Base-by-base conservation (phyloP, 2,329 filamentous ascomycete species). In the Mycosphaerella sp. region DNA sequence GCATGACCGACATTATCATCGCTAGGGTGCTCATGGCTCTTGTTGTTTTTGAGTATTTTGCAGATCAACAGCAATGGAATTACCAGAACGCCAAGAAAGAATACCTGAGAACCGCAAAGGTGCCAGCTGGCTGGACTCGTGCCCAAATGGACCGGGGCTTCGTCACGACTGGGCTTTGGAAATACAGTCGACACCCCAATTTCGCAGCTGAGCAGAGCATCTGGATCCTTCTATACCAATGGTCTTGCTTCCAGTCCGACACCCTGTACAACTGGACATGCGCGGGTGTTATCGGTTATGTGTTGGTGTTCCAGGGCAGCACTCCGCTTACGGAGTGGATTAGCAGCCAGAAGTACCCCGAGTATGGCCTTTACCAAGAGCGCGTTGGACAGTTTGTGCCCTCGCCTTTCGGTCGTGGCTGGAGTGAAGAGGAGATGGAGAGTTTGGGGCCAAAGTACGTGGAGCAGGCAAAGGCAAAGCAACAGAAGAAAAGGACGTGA, bases 11-110 rank as follows among this genome's bases (percentile, higher is more conserved):
- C 61, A 69, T 76, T 34, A 61, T 80, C 42, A 81, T 84, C 67
- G 75, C 80, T 2, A 74, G 79, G 54, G 64, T 73, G 42, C 72
- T 85, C 43, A 73, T 84, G 58, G 74, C 72, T 53, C 73, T 85
- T 36, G 73, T 87, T 17, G 69, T 84, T n/a, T 66, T 85, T 49
- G 81, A 95, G 65, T 89, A 80, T 72, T 80, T 95, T 66, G 88
- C 89, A 66, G 93, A 98, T 69, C 85, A 91, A 59, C 89, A 96
- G 69, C 91, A 96, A 72, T 98, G 91, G 91, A 78, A 82, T 59
- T 98, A 84, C 74, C 91, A 98, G 69, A 73, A 74, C 12, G 91
- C 90, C 46, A 97, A 96, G 74, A 74, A 80, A 44, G 70, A 81
- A 42, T 97, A 95, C 71, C 80, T 82, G 58, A 77, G 82, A 58